Evolutionary conservation across 768 basidiomycete species (phyloP).

Genomic region (Mycena olivaceomarginata): DNA sequence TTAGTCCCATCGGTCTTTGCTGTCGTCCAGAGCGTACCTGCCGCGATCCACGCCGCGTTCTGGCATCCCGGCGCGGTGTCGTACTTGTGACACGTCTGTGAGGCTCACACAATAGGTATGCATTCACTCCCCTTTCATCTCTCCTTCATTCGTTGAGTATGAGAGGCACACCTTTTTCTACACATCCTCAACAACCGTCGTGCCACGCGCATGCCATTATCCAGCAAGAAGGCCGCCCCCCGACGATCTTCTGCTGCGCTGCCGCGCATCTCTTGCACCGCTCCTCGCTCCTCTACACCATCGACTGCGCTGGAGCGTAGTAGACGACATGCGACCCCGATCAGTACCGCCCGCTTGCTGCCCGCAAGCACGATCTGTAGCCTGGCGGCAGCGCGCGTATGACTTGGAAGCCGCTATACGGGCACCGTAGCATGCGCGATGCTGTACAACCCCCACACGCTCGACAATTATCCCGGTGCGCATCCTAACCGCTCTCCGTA

Average conservation of each 20-base stretch:
- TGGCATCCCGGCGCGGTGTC: neutral
- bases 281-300: slow-evolving; percentile 11
- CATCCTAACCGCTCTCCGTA: neutral
- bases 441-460: slow-evolving; percentile 18
- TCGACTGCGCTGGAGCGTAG: slow-evolving; percentile 3
- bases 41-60: neutral
- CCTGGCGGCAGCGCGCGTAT: neutral
- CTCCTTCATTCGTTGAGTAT: neutral
- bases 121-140: too few species aligned
- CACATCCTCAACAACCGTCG: too few species aligned
- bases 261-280: slow-evolving; percentile 5
- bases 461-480: slow-evolving; percentile 1
- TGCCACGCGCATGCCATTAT: too few species aligned
- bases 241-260: neutral
- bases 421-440: neutral
- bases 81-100: too few species aligned
- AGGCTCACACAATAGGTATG: too few species aligned
- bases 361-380: neutral
- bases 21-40: neutral
- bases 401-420: neutral
- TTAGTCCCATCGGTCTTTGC: neutral
- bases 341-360: slow-evolving; percentile 12
- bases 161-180: too few species aligned
- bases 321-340: slow-evolving; percentile 7
- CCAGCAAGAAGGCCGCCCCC: too few species aligned